Base-by-base conservation (phyloP, 2,329 filamentous ascomycete genomes). In the Tolypocladium pustulatum region DNA sequence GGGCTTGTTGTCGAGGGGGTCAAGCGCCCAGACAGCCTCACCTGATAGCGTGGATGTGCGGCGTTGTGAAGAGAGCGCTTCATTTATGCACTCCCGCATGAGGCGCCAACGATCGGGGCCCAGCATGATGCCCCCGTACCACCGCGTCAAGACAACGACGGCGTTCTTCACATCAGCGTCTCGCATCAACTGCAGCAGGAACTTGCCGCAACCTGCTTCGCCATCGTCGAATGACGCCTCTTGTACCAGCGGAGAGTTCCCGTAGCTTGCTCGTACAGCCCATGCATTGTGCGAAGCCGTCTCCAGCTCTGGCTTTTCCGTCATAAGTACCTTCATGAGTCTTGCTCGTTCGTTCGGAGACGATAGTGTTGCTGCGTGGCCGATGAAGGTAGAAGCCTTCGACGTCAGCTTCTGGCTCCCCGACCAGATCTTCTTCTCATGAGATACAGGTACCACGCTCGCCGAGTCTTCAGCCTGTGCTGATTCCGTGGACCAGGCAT, bases 81-180 rank as follows among this genome's bases (percentile, higher is more conserved):
- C 78, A 38, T 78, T 76, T 54, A 82, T 76, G 49, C 80, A 81
- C 60, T 80, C 78, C 3, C 80, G 76, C 80, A 86, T 86, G 60
- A 86, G 76, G 15, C 82, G 75, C 82, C 82, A 87, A 22, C 84
- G 76, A 64, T 86, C 83, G 0, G 81, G 78, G 0, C 84, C 83
- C 3, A 87, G 75, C 75, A 86, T 78, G 12, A 82, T 72, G 9
- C 84, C 84, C 25, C 84, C 83, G 61, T 80, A 87, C 83, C 83
- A 87, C 40, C 84, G 74, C 20, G 80, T 82, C 64, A 86, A 75
- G 8, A 87, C 80, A 17, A 86, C 78, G 1, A 86, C 66, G 0
- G 78, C 79, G 62, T 83, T 78, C 15, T 76, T 74, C 5, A 79
- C 70, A 54, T 78, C 72, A 6, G 76, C 73, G 59, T 82, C 80